Base-by-base conservation (phyloP, 495 filamentous ascomycete genomes). In the Trichoderma orchidacearum region DNA sequence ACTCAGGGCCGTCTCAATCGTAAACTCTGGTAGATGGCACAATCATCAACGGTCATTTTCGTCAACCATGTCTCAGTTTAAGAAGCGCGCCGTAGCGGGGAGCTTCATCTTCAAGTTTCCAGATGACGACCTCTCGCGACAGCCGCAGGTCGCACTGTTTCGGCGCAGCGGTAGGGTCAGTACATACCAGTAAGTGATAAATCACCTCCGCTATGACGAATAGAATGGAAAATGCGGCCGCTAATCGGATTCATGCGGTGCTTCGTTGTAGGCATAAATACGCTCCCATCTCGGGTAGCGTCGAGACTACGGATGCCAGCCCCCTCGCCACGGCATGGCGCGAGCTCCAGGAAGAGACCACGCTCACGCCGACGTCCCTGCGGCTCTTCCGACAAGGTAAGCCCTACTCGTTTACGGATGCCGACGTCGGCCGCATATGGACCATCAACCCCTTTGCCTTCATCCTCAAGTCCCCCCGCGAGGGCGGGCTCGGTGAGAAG, bases 391-490 rank as follows among this genome's bases (percentile, higher is more conserved):
- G 82, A 31, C 70, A 73, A 3, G 84, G 84, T 15, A 80, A 82
- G 51, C 71, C 75, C 23, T 86, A 77, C 62, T 66, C 72, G 8
- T 84, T 86, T 58, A 57, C 56, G 13, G 84, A 86, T 58, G 36
- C 63, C 3, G 68, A 70, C 8, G 61, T 84, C 12, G 63, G 70
- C 11, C 77, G 80, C 5, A 66, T 76, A 62, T 87, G 83, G 84
- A 85, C 72, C 6, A 70, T 87, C 36, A 71, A 81, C 53, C 81
- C 84, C 3, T 85, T 86, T 59, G 72, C 73, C 1, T 87, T 81
- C 59, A 68, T 68, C 7, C 70, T 85, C 11, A 78, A 75, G 36
- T 58, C 63, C 1, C 52, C 63, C 15, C 55, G 31, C 5, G 64
- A 70, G 8, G 70, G 73, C 30, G 64, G 64, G 0, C 66, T 18